Percentiles rank a stretch among this genome's conserved stretches.
Conservation (phyloP, 2,329 filamentous ascomycete genomes). For the Dothideomycetidae sp. region DNA sequence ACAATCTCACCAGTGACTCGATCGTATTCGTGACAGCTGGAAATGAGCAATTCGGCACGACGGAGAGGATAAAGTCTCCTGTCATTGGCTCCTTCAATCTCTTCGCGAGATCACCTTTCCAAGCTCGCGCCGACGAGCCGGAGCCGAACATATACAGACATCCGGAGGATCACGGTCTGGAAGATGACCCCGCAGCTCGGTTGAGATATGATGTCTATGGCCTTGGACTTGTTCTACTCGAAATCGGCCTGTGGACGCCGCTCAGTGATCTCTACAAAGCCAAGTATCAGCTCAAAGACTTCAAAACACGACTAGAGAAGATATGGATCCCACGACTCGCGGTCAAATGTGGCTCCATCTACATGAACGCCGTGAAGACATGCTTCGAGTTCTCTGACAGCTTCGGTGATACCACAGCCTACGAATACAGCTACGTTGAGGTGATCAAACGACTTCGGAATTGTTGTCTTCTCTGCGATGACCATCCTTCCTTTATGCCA, state of each 20-base stretch:
- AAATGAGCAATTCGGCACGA: constrained; percentile 28
- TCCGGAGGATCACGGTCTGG: constrained; percentile 20
- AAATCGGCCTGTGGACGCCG: constrained; percentile 62
- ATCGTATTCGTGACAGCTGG: constrained; percentile 48
- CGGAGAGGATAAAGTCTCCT: constrained; percentile 48
- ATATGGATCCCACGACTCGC: constrained; percentile 51
- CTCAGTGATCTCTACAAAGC: constrained; percentile 45
- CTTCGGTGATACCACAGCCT: constrained; percentile 15
- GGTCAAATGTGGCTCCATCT: constrained; percentile 56
- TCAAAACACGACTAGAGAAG: constrained; percentile 49
- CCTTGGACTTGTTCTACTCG: constrained; percentile 56
- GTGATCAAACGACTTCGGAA: constrained; percentile 21
- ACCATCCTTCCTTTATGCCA: constrained; percentile 1
- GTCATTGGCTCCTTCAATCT: constrained; percentile 62
- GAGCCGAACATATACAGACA: constrained; percentile 15
- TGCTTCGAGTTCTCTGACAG: constrained; percentile 56
- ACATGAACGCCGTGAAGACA: constrained; percentile 58
- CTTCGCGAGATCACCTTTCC: constrained; percentile 45
- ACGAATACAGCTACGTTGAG: constrained; percentile 17
- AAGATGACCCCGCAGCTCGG: constrained; percentile 36
- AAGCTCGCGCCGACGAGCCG: constrained; percentile 40
- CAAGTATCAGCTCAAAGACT: constrained; percentile 45
- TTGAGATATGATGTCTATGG: constrained; percentile 51
- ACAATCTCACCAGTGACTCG: constrained; percentile 52
- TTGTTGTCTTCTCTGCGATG: constrained; percentile 24